A percentile compares a stretch with the other conserved stretches of the same genome.
phyloP scores from a whole-genome alignment of 2,329 filamentous ascomycete genomes.

The Zasmidium angulare region DNA sequence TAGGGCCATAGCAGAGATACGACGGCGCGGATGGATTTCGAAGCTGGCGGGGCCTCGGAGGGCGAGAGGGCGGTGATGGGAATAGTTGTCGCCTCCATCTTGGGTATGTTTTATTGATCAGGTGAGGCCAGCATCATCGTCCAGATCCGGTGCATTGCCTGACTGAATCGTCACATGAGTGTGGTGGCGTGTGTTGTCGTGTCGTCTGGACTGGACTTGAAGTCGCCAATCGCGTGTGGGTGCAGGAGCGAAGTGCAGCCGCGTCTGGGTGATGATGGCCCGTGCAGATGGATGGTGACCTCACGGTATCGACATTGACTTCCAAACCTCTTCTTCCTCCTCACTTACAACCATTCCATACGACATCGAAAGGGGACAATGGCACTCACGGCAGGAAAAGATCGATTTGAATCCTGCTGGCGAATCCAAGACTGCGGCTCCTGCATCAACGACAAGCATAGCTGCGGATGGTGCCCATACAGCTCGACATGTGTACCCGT shows the following conservation, averaged over 20 bases:
- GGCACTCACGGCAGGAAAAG: background rate
- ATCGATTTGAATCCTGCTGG: conserved; percentile 31
- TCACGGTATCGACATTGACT: background rate
- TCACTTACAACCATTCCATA: background rate
- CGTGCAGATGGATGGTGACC: background rate
- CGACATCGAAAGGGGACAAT: no score
- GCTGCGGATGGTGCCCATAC: conserved; percentile 47
- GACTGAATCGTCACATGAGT: background rate
- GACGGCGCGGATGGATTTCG: conserved; percentile 60
- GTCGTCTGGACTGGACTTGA: no score
- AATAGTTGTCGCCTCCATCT: conserved; percentile 11
- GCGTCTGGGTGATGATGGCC: background rate
- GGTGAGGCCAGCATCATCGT: background rate
- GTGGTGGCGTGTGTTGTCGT: background rate
- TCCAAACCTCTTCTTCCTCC: background rate
- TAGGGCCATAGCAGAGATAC: conserved; percentile 91
- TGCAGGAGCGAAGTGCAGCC: background rate
- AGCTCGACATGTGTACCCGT: conserved; percentile 45
- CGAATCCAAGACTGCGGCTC: conserved; percentile 32
- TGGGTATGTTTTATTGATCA: background rate
- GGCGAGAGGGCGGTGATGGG: conserved; percentile 33
- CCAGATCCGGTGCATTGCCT: background rate
- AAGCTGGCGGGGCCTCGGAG: conserved; percentile 20
- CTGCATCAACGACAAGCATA: conserved; percentile 29
- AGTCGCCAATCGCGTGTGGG: background rate